These are phyloP conservation scores for Cryoendolithus antarcticus DNA, from an alignment of 2,329 filamentous ascomycete genomes.

Conservation along the genomic window DNA sequence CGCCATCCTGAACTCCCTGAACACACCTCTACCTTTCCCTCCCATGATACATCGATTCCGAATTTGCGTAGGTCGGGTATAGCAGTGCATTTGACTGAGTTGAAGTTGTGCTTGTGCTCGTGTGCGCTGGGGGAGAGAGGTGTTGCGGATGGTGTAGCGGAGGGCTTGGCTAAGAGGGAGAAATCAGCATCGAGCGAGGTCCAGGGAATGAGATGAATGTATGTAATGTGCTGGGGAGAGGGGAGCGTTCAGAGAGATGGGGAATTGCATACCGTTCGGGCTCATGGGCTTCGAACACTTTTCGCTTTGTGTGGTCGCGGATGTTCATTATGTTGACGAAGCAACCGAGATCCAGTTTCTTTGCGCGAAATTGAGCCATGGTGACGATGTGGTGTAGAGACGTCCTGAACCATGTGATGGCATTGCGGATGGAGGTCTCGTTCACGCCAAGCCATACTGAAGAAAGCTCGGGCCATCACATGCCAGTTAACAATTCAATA, in stretches of 20 bases:
- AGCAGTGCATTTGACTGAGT: conserved; percentile 88
- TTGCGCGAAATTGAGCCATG: conserved; percentile 63
- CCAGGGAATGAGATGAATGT: no score
- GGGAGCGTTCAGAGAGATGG: background rate
- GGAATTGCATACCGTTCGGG: conserved; percentile 59
- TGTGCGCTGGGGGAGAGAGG: conserved; percentile 64
- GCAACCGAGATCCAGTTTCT: conserved; percentile 79
- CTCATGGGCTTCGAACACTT: conserved; percentile 77
- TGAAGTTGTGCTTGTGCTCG: conserved; percentile 89
- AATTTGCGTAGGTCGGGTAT: conserved; percentile 87
- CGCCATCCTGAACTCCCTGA: conserved; percentile 83
- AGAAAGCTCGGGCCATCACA: background rate
- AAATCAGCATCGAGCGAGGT: background rate
- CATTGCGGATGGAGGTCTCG: background rate
- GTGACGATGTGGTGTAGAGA: conserved; percentile 5
- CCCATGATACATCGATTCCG: conserved; percentile 85
- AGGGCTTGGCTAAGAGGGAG: conserved; percentile 55
- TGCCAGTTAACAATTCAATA: no score
- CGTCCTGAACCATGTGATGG: background rate
- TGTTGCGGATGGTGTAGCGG: conserved; percentile 83
- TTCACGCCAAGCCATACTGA: background rate
- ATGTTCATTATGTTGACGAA: conserved; percentile 78
- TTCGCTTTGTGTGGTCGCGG: conserved; percentile 92
- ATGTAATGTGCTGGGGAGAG: no score
- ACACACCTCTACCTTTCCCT: conserved; percentile 80